Evolutionary conservation across 2,329 filamentous ascomycete species (phyloP), one percentile per base, ranked within the genome.

Genomic region (Fusarium staphyleae): DNA sequence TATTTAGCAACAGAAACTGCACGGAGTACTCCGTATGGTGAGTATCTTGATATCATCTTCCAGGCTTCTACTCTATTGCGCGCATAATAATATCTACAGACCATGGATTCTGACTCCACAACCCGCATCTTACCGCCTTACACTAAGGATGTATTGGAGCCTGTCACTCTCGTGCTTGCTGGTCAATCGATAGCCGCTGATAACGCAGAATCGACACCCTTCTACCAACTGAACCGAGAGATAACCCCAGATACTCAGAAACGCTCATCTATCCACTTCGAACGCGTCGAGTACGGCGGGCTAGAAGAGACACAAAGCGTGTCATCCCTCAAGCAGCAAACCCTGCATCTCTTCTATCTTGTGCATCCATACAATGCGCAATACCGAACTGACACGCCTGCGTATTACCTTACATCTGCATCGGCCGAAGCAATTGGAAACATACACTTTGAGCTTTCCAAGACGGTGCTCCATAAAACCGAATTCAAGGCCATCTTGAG

Each of bases 341-440:
- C 15, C 9, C 22, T 48, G 12, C 55, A 48, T 12, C 34, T 63
- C 0, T 62, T 60, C 9, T 62, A 63, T 22, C 42, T 62, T 1
- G 59, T 49, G 0, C 57, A 57, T 12, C 48, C 52, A 4, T 26
- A 3, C 11, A 32, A 24, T 2, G 35, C 36, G 0, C 14, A 47
- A 7, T 47, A 47, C 39, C 44, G 12, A 10, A 35, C 36, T 1
- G 18, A 54, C 33, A 10, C 46, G 4, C 52, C 37, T 3, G 18
- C 28, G 2, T 60, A 60, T 11, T 62, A 60, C 5, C 40, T 63
- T 4, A 62, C 59, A 6, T 39, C 59, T 29, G 52, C 51, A 8
- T 53, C 59, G 1, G 14, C 52, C 2, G 48, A 34, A 1, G 35
- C 49, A 1, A 13, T 60, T 13, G 59, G 59, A 0, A 62, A 62